Percentiles rank a stretch among this genome's conserved stretches.
phyloP scores from a whole-genome alignment of 2,329 filamentous ascomycete species.

The Orbilia oligospora region DNA sequence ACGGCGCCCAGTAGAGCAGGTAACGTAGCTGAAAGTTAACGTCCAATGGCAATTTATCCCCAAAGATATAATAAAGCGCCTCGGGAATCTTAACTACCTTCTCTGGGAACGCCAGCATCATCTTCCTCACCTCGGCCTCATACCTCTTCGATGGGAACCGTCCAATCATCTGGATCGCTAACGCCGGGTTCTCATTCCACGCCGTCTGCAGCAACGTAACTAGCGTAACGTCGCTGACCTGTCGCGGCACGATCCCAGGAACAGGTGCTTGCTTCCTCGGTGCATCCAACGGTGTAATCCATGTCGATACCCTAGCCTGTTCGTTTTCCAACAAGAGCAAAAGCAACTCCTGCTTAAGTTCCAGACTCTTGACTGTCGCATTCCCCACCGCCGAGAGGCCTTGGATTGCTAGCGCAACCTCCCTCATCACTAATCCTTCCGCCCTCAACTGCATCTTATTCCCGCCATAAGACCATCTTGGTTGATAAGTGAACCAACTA shows the following conservation, averaged over 20 bases:
- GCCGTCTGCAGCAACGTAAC: constrained; percentile 81
- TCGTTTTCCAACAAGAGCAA: constrained; percentile 86
- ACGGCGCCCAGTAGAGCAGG: constrained; percentile 89
- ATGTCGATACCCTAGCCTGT: constrained; percentile 84
- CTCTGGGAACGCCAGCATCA: constrained; percentile 85
- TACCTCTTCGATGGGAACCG: constrained; percentile 84
- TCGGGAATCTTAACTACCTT: constrained; percentile 85
- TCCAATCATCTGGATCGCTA: constrained; percentile 86
- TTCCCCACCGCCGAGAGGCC: constrained; percentile 55
- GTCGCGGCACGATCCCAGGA: constrained; percentile 59
- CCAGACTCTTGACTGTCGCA: constrained; percentile 56
- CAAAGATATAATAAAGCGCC: constrained; percentile 85
- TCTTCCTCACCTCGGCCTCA: constrained; percentile 80
- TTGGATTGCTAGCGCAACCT: constrained; percentile 69
- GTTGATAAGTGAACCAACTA: constrained; percentile 86
- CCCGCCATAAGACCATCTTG: constrained; percentile 94
- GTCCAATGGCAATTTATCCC: constrained; percentile 81
- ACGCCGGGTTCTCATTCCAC: constrained; percentile 85
- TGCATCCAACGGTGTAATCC: constrained; percentile 85
- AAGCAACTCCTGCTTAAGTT: constrained; percentile 83
- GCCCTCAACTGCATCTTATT: constrained; percentile 94
- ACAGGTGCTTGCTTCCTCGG: constrained; percentile 70
- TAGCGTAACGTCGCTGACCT: constrained; percentile 69
- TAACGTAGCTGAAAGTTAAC: constrained; percentile 88
- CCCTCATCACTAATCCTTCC: constrained; percentile 81